phyloP scores from a whole-genome alignment of 1,284 basidiomycete species.

The Ganoderma lingzhi region DNA sequence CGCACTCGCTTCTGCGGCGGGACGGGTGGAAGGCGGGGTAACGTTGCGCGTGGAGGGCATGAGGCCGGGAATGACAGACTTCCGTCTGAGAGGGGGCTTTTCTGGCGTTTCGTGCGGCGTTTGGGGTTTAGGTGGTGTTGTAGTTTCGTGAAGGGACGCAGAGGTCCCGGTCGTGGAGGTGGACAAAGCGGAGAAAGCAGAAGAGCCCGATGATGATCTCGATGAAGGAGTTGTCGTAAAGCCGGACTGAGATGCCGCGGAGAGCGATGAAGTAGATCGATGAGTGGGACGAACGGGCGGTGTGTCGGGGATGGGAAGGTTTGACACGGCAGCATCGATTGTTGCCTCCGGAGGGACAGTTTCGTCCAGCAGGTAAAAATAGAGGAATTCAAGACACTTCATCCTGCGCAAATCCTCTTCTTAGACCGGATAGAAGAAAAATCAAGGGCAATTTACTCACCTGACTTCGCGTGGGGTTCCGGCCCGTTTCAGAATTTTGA shows the following conservation, averaged over 20 bases:
- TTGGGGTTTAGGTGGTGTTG: constrained; percentile 22
- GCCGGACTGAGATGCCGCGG: constrained; percentile 16
- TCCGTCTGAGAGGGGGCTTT: constrained; percentile 18
- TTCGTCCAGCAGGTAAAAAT: constrained; percentile 92
- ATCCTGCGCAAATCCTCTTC: constrained; percentile 59
- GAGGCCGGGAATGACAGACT: constrained; percentile 35
- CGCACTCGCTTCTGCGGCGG: constrained; percentile 10
- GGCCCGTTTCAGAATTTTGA: constrained; percentile 84
- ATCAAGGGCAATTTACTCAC: constrained; percentile 52
- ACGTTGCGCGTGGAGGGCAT: constrained; percentile 32
- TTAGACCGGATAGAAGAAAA: constrained; percentile 1
- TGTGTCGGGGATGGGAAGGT: constrained; percentile 18
- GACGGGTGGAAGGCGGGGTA: constrained; percentile 27
- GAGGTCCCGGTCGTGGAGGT: constrained; percentile 29
- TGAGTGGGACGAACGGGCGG: constrained; percentile 12
- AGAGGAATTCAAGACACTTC: constrained; percentile 93
- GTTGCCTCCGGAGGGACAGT: constrained; percentile 26
- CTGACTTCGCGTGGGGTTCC: constrained; percentile 84
- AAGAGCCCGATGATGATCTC: constrained; percentile 29
- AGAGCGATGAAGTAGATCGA: constrained; percentile 23
- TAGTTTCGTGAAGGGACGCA: constrained; percentile 24
- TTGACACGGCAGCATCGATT: constrained; percentile 11
- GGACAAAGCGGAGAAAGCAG: constrained; percentile 26
- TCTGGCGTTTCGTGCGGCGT: constrained; percentile 22
- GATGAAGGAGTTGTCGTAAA: constrained; percentile 24